A percentile compares a stretch with the other conserved stretches of the same genome.
Conservation (phyloP, 768 basidiomycete genomes). For the Lentinus tigrinus region DNA sequence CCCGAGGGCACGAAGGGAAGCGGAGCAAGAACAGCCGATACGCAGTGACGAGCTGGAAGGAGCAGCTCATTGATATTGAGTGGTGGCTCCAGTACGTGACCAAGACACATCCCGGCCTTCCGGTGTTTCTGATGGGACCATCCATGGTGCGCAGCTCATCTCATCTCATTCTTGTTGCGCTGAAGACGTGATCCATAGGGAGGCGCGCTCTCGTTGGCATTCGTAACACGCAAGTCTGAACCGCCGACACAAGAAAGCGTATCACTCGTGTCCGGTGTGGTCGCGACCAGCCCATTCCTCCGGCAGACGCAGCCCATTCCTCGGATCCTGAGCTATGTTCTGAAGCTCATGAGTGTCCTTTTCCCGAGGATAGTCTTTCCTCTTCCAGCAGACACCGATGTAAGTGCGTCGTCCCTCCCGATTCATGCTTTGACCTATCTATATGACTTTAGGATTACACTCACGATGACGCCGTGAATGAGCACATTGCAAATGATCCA, state of each 20-base stretch:
- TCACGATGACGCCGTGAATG: constrained; percentile 50
- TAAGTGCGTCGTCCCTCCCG: constrained; percentile 35
- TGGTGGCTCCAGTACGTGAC: constrained; percentile 61
- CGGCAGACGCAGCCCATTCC: constrained; percentile 56
- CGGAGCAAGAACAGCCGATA: constrained; percentile 45
- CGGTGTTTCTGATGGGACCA: constrained; percentile 74
- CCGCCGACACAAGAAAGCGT: constrained; percentile 34
- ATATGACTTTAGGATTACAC: constrained; percentile 44
- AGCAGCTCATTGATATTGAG: constrained; percentile 66
- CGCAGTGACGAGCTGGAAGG: constrained; percentile 59
- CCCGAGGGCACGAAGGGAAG: constrained; percentile 48
- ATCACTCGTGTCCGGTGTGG: constrained; percentile 53
- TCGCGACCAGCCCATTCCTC: constrained; percentile 64
- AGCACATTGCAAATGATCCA: constrained; percentile 54
- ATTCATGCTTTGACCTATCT: constrained; percentile 8
- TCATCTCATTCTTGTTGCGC: background rate
- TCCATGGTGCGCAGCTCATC: constrained; percentile 57
- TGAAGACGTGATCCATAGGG: background rate
- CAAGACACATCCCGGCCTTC: constrained; percentile 43
- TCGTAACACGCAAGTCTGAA: constrained; percentile 39
- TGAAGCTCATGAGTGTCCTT: background rate
- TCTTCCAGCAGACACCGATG: constrained; percentile 35
- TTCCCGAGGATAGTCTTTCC: background rate
- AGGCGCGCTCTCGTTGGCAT: constrained; percentile 58
- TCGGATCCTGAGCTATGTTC: constrained; percentile 38